A percentile compares a stretch with the other conserved stretches of the same genome.
Conservation (phyloP, 805 yeast species). For the Groenewaldozyma salmanticensis region DNA sequence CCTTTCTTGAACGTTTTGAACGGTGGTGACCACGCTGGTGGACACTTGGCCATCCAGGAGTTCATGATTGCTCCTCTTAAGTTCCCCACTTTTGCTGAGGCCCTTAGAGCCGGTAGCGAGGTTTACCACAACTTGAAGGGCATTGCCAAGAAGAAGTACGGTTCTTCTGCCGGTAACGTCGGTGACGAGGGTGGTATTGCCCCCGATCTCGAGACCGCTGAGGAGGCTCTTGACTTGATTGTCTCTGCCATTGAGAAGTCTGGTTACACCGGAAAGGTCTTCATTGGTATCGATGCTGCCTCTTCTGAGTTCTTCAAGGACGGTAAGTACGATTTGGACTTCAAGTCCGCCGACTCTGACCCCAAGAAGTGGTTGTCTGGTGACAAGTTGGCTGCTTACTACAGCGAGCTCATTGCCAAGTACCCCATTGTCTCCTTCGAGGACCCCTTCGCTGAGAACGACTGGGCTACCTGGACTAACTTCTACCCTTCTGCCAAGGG, state of each 20-base stretch:
- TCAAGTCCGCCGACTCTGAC: conserved; percentile 95
- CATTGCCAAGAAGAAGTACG: conserved; percentile 89
- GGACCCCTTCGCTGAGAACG: conserved; percentile 99
- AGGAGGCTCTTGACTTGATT: conserved; percentile 95
- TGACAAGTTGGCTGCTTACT: conserved; percentile 74
- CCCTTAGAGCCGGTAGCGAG: conserved; percentile 93
- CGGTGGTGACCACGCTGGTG: conserved; percentile 99
- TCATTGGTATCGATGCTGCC: conserved; percentile 93
- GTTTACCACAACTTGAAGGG: conserved; percentile 95
- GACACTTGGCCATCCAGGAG: conserved; percentile 98
- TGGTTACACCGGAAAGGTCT: conserved; percentile 89
- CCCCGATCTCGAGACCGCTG: conserved; percentile 90
- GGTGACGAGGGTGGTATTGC: conserved; percentile 99
- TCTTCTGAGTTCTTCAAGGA: conserved; percentile 97
- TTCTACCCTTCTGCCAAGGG: conserved; percentile 45
- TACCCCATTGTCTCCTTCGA: conserved; percentile 98
- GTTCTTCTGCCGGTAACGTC: conserved; percentile 97
- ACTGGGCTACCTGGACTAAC: conserved; percentile 97
- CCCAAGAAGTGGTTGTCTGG: conserved; percentile 85
- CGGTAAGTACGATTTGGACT: conserved; percentile 95
- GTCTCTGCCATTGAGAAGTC: conserved; percentile 82
- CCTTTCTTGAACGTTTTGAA: conserved; percentile 97
- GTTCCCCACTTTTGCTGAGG: conserved; percentile 87
- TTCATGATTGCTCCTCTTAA: conserved; percentile 97
- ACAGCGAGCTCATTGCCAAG: conserved; percentile 67